A percentile compares a stretch with the other conserved stretches of the same genome.
phyloP scores from a whole-genome alignment of 1,284 basidiomycete species.

The Trametes versicolor region DNA sequence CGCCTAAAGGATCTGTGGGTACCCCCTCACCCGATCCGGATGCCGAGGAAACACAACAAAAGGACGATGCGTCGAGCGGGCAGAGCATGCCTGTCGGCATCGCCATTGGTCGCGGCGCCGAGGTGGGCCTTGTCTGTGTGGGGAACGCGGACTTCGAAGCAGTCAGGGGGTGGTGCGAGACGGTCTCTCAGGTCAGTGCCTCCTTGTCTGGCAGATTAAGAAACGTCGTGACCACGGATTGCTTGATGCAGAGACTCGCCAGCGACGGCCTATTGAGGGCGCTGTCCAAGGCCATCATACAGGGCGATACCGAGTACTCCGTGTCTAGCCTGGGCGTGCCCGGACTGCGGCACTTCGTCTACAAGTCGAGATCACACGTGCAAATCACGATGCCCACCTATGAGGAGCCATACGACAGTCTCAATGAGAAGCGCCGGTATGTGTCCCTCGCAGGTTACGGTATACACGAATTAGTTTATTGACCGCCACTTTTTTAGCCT shows the following conservation, averaged over 20 bases:
- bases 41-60: neutral
- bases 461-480: neutral
- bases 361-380: conserved; percentile 89
- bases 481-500: conserved; percentile 55
- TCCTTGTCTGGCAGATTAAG: neutral
- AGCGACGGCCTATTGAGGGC: conserved; percentile 65
- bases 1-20: conserved; percentile 12
- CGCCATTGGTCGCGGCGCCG: conserved; percentile 35
- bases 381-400: conserved; percentile 88
- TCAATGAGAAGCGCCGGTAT: conserved; percentile 68
- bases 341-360: conserved; percentile 93
- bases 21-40: conserved; percentile 4
- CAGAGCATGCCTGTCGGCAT: conserved; percentile 17
- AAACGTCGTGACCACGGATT: conserved; percentile 6
- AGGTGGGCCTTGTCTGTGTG: conserved; percentile 71
- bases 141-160: conserved; percentile 75
- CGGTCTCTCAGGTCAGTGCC: conserved; percentile 64
- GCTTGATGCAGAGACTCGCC: conserved; percentile 63
- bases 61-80: conserved; percentile 20
- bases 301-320: conserved; percentile 67
- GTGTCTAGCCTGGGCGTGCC: conserved; percentile 83
- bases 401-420: conserved; percentile 82
- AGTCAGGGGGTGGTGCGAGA: conserved; percentile 76
- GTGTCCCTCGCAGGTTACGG: conserved; percentile 21
- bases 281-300: conserved; percentile 55